Evolutionary conservation across 2,329 filamentous ascomycete genomes (phyloP).

Genomic region (Ustilaginoidea virens): DNA sequence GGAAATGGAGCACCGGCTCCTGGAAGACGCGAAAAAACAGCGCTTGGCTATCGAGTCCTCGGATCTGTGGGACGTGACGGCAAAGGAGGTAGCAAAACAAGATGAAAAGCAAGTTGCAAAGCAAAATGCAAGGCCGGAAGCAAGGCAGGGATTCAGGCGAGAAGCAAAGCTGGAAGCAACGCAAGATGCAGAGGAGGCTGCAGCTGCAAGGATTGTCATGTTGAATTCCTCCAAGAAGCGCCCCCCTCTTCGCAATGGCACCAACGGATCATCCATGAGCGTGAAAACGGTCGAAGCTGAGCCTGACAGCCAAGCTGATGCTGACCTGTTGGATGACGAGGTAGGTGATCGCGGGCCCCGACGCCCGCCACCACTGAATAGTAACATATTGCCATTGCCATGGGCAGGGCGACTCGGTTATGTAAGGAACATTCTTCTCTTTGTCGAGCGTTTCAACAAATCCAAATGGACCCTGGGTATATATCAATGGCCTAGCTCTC

Average conservation of each 20-base stretch:
- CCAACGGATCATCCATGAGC: background rate
- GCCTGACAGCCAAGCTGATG: background rate
- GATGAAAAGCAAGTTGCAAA: too few species aligned
- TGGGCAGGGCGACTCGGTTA: slow-evolving; percentile 87
- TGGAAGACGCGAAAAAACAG: slow-evolving; percentile 26
- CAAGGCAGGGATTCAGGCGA: too few species aligned
- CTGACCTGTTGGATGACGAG: slow-evolving; percentile 1
- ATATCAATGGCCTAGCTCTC: too few species aligned
- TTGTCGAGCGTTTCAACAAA: too few species aligned
- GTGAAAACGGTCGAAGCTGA: background rate
- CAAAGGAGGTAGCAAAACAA: background rate
- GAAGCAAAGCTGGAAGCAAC: too few species aligned
- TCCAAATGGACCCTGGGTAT: too few species aligned
- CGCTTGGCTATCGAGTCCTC: slow-evolving; percentile 30
- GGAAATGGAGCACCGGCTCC: slow-evolving; percentile 33
- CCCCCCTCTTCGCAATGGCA: too few species aligned
- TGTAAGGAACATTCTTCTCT: slow-evolving; percentile 33
- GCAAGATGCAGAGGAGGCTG: too few species aligned
- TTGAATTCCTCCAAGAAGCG: too few species aligned
- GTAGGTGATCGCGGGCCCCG: slow-evolving; percentile 20
- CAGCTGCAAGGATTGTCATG: too few species aligned
- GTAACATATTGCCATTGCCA: slow-evolving; percentile 66
- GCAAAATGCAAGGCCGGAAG: too few species aligned
- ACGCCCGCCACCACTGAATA: slow-evolving; percentile 66
- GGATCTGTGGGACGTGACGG: slow-evolving; percentile 8